phyloP scores from a whole-genome alignment of 495 filamentous ascomycete species.

The Achaetomiella virescens region DNA sequence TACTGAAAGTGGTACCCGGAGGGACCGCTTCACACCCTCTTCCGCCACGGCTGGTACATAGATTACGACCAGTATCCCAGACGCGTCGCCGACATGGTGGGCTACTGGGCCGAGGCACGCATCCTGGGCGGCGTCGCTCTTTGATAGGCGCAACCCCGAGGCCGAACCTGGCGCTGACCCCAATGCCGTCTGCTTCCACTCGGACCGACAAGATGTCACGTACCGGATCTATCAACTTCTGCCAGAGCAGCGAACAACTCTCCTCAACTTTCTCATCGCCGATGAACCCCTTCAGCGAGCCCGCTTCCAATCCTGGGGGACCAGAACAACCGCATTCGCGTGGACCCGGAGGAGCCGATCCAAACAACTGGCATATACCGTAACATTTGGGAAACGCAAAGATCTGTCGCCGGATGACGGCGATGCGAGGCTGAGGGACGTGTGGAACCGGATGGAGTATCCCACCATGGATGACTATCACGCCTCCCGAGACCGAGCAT shows the following conservation, averaged over 20 bases:
- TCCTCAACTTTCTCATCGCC: constrained; percentile 20
- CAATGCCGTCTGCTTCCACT: constrained; percentile 17
- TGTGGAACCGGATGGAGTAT: not conserved
- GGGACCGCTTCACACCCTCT: constrained; percentile 6
- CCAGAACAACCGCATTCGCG: constrained; percentile 12
- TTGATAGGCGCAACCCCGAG: constrained; percentile 19
- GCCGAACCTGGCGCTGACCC: not conserved
- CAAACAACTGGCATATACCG: constrained; percentile 12
- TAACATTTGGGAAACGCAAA: constrained; percentile 23
- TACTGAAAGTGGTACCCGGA: not conserved
- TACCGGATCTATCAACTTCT: constrained; percentile 17
- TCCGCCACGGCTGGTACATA: constrained; percentile 21
- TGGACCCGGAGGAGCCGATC: constrained; percentile 16
- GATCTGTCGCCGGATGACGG: not conserved
- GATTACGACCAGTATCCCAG: constrained; percentile 26
- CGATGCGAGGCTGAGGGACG: not conserved
- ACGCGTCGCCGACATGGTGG: constrained; percentile 27
- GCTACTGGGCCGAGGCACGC: constrained; percentile 31
- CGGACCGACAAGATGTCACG: constrained; percentile 11
- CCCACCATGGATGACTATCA: not conserved
- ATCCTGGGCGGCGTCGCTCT: constrained; percentile 32
- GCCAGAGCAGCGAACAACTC: constrained; percentile 16
- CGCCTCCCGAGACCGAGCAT: not conserved
- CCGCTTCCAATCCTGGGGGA: constrained; percentile 19
- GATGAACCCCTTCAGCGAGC: not conserved